Evolutionary conservation across 371 early-diverging fungal genomes (phyloP), one percentile per base, ranked within the genome.

Genomic region (Batkoa obscura): DNA sequence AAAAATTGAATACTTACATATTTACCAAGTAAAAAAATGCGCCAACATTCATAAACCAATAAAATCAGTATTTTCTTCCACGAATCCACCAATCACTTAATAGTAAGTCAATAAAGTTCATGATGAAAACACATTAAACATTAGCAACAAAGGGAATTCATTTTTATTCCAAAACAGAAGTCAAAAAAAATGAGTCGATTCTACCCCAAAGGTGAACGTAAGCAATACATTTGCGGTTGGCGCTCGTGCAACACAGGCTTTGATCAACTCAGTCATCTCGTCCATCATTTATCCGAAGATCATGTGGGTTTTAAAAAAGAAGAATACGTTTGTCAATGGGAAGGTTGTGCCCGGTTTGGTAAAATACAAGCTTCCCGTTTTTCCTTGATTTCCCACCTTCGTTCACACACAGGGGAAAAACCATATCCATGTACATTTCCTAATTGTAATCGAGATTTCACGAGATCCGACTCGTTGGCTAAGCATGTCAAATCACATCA

Each of bases 371-470:
- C 75, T 30, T 75, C 75, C n/a, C 66, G 81, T 36, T 81, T 79
- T 63, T 76, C 79, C 1, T 60, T 81, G 13, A 76, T 79, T 59
- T 73, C 77, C 58, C 81, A 81, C 53, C 66, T 81, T 61, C 69
- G 81, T 50, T 77, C 75, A 46, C 81, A 81, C 50, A 81, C 81
- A 12, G 78, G 78, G 6, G 79, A 81, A 58, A 81, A 79, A 53
- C 81, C 81, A 0, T 81, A 72, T 59, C 73, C 71, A 45, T 81
- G 81, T 45, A 42, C 58, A n/a, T 32, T 34, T 2, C 58, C 58
- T 17, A 64, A 62, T 34, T 68, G 68, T 41, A 60, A 64, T 52
- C 63, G 64, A 55, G 65, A 66, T 38, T 68, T 68, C 42, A 64
- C 66, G 31, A 59, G 68, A 0, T 65, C 47, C 41, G 43, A 43